These are phyloP conservation scores for Micromonas commoda DNA, from an alignment of 139 green algal genomes.

Conservation along the genomic window DNA sequence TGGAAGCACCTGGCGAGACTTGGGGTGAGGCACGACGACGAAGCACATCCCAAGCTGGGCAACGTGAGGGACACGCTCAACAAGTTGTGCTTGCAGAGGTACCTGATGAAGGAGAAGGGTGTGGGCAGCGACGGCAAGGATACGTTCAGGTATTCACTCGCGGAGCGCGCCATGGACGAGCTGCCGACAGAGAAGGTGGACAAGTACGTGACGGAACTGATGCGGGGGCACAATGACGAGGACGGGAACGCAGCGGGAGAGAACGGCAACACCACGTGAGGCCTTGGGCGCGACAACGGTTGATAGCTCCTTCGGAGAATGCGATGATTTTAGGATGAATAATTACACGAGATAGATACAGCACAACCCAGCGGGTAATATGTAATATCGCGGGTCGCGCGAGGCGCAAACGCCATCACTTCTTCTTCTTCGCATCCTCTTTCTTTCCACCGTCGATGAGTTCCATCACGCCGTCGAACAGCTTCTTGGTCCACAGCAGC, in stretches of 20 bases:
- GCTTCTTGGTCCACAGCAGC: neutral
- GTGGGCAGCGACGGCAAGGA: neutral
- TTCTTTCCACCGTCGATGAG: neutral
- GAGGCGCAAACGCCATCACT: neutral
- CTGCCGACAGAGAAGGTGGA: neutral
- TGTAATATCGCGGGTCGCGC: no score
- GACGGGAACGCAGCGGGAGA: no score
- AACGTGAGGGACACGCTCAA: neutral
- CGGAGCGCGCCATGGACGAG: neutral
- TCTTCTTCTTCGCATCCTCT: conserved; percentile 12
- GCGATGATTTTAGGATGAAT: no score
- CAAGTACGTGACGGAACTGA: conserved; percentile 2
- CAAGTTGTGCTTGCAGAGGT: neutral
- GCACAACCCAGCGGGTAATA: no score
- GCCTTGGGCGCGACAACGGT: no score
- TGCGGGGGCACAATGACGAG: neutral
- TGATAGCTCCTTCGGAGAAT: no score
- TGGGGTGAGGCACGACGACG: neutral
- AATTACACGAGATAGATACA: no score
- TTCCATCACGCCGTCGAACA: neutral
- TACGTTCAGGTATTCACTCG: neutral
- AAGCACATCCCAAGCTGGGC: neutral
- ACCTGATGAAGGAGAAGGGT: neutral
- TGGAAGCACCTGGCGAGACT: neutral
- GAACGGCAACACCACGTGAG: no score